Base-by-base conservation (phyloP, 176 grass and related monocot genomes). In the Pontederia crassipes region DNA sequence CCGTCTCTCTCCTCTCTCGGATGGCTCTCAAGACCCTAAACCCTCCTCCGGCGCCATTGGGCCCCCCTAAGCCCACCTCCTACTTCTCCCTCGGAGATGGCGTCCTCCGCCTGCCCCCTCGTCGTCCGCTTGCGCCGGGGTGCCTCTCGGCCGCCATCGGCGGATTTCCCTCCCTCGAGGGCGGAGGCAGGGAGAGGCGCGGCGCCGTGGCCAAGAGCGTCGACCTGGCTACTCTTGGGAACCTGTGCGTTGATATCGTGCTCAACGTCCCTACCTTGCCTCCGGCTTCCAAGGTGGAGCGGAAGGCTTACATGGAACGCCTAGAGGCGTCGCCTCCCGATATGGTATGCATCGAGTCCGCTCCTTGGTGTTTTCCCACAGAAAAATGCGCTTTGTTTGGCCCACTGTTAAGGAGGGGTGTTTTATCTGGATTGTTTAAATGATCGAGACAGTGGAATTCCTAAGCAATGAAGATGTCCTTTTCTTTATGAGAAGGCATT, bases 171-270 rank as follows among this genome's bases (percentile, higher is more conserved):
- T 7, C 32, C 51, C 66, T 28, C 10, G 48, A 18, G 40, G 66
- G 24, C 26, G 50, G 67, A 27, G 11, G 55, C 11, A 20, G 17
- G 16, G 35, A 12, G 35, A 29, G 17, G 16, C 6, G 8, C 35
- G 88, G 78, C 70, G 67, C 49, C 11, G 52, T 18, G 32, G 9
- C 4, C 32, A 69, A 69, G 16, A 55, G 32, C 5, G 78, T 82
- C 20, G 93, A 97, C 72, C 84, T 97, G 73, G 73, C 84, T 49
- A 97, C 84, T 47, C 77, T 97, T 58, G 87, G 93, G 2, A 97
- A 97, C 80, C 76, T 97, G 48, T 97, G 87, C 61, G 84, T 91
- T 18, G 87, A 97, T 29, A 86, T 97, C 75, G 84, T 91, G 14
- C 82, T 97, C 64, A 78, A 72, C 57, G 93, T 97, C 28, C 84